Percentiles rank a stretch among this genome's conserved stretches.
Conservation (phyloP, 345 rosid species). For the rapeseed (Brassica napus) region DNA sequence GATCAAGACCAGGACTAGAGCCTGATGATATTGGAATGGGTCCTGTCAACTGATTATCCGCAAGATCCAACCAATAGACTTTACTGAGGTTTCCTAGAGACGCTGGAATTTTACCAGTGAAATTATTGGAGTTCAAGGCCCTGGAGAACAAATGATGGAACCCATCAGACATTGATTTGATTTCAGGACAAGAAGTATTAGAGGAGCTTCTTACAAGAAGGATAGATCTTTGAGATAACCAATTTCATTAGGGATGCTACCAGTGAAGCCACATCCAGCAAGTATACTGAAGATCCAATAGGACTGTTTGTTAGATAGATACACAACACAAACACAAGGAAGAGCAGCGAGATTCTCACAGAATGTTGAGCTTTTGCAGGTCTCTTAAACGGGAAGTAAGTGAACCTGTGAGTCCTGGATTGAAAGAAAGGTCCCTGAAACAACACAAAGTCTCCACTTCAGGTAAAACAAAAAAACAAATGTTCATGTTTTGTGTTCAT, state of each 20-base stretch:
- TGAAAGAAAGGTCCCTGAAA: slow-evolving; percentile 85
- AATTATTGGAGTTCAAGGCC: slow-evolving; percentile 95
- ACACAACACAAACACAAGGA: not conserved
- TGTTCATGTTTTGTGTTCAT: not conserved
- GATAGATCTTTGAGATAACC: slow-evolving; percentile 78
- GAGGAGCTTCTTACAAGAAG: slow-evolving; percentile 64
- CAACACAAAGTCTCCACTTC: not conserved
- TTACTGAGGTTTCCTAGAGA: slow-evolving; percentile 78
- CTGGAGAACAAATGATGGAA: slow-evolving; percentile 45
- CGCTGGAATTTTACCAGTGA: slow-evolving; percentile 74
- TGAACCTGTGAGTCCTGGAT: slow-evolving; percentile 70
- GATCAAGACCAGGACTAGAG: slow-evolving; percentile 70
- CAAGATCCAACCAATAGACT: slow-evolving; percentile 83
- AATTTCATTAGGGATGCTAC: slow-evolving; percentile 75
- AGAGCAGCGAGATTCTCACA: slow-evolving; percentile 50
- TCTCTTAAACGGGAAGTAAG: slow-evolving; percentile 76
- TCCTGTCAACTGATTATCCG: slow-evolving; percentile 85
- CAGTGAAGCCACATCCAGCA: slow-evolving; percentile 87
- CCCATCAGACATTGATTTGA: slow-evolving; percentile 4
- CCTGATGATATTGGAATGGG: slow-evolving; percentile 65
- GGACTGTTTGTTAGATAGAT: not conserved
- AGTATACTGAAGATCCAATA: slow-evolving; percentile 58
- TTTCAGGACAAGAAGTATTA: not conserved
- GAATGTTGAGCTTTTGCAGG: slow-evolving; percentile 69
- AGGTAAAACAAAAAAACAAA: not conserved